phyloP scores from a whole-genome alignment of 179 eudicot species.

The Beta corolliflora region DNA sequence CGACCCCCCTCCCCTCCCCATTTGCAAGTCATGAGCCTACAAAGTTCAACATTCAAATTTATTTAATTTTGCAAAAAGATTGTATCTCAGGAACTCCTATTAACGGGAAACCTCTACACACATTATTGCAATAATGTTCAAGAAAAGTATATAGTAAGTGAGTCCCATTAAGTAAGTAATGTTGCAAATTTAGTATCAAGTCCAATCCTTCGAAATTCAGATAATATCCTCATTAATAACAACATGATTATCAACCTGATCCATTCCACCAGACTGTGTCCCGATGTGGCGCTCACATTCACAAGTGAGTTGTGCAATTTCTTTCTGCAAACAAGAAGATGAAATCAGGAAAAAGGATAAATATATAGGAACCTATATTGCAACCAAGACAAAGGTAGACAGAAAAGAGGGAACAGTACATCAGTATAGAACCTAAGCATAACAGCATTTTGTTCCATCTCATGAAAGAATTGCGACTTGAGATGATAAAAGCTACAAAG shows the following conservation, averaged over 20 bases:
- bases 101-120: not conserved
- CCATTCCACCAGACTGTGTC: constrained; percentile 99
- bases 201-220: too few relatives aligned
- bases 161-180: not conserved
- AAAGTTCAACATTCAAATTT: too few relatives aligned
- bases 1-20: too few relatives aligned
- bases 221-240: not conserved
- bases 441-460: constrained; percentile 1
- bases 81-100: not conserved
- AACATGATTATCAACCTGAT: constrained; percentile 58
- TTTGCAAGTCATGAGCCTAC: too few relatives aligned
- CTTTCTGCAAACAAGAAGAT: constrained; percentile 60
- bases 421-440: not conserved
- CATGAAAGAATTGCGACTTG: not conserved
- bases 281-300: constrained; percentile 96
- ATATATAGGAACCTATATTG: not conserved
- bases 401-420: not conserved
- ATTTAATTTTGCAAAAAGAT: not conserved
- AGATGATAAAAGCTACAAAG: not conserved
- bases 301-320: constrained; percentile 96
- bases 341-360: not conserved
- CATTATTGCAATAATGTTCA: not conserved
- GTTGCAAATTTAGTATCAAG: not conserved
- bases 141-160: not conserved
- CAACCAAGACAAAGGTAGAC: constrained; percentile 7